A percentile compares a stretch with the other conserved stretches of the same genome.
These are phyloP conservation scores for Sclerotinia sclerotiorum DNA, from an alignment of 2,329 filamentous ascomycete genomes.

Conservation along the genomic window DNA sequence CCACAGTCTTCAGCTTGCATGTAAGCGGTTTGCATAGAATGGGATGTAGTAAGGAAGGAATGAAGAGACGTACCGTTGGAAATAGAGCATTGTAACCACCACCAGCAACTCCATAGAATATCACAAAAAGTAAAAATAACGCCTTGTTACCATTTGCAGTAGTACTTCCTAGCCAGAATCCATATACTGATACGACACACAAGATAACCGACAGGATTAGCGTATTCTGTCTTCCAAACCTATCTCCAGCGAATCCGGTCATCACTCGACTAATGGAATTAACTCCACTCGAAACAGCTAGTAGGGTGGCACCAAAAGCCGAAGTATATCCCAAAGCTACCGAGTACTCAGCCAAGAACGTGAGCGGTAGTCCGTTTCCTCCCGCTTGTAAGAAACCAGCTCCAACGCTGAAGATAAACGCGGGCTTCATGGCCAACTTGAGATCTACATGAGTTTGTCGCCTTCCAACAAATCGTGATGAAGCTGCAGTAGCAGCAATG, in stretches of 20 bases:
- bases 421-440: conserved; percentile 42
- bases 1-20: conserved; percentile 40
- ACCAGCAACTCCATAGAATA: conserved; percentile 46
- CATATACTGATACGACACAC: conserved; percentile 43
- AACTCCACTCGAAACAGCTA: conserved; percentile 49
- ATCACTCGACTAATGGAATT: conserved; percentile 48
- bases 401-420: conserved; percentile 46
- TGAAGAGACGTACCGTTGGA: conserved; percentile 40
- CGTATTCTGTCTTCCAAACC: conserved; percentile 49
- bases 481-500: conserved; percentile 44
- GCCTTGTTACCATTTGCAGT: conserved; percentile 36
- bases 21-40: conserved; percentile 5
- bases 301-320: conserved; percentile 45
- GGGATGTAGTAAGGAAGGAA: neutral
- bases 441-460: conserved; percentile 44
- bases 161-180: conserved; percentile 43
- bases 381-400: conserved; percentile 47
- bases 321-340: conserved; percentile 46
- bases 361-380: conserved; percentile 49
- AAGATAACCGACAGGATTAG: conserved; percentile 46
- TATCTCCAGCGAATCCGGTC: conserved; percentile 49
- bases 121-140: conserved; percentile 46
- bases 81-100: conserved; percentile 50
- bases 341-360: conserved; percentile 50
- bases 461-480: conserved; percentile 43